phyloP scores from a whole-genome alignment of 2,329 filamentous ascomycete genomes.

The Clonostachys rosea region DNA sequence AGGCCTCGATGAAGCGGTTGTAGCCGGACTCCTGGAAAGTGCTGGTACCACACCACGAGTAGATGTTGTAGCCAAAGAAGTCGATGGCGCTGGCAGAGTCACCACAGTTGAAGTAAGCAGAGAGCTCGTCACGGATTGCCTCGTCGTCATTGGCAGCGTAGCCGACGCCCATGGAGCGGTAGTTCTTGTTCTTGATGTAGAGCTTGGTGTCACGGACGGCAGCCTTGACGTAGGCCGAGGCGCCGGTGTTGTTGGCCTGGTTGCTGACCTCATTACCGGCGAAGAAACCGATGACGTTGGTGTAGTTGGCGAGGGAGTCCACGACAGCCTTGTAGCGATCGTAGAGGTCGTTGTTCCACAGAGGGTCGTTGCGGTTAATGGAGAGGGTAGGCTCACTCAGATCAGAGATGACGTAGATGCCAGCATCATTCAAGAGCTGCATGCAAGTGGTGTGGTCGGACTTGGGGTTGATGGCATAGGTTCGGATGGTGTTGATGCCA shows the following conservation, averaged over 20 bases:
- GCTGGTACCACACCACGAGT: slow-evolving; percentile 95
- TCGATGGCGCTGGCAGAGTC: slow-evolving; percentile 64
- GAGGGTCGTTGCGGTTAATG: slow-evolving; percentile 76
- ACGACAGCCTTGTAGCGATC: slow-evolving; percentile 79
- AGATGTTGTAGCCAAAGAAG: slow-evolving; percentile 99
- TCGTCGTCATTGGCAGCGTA: slow-evolving; percentile 95
- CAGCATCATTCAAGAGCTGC: slow-evolving; percentile 72
- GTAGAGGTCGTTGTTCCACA: slow-evolving; percentile 77
- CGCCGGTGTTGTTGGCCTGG: slow-evolving; percentile 78
- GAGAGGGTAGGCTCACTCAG: slow-evolving; percentile 76
- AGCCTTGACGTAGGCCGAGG: slow-evolving; percentile 94
- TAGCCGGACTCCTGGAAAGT: slow-evolving; percentile 75
- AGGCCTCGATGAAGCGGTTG: slow-evolving; percentile 78
- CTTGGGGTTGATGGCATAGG: slow-evolving; percentile 84
- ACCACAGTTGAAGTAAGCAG: slow-evolving; percentile 94
- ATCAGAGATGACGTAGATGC: slow-evolving; percentile 95
- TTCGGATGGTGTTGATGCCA: slow-evolving; percentile 88
- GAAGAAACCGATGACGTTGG: slow-evolving; percentile 95
- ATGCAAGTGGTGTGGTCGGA: slow-evolving; percentile 81
- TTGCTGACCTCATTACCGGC: slow-evolving; percentile 97
- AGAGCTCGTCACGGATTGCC: slow-evolving; percentile 74
- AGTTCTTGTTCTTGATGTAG: slow-evolving; percentile 79
- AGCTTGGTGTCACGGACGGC: slow-evolving; percentile 94
- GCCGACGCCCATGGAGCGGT: slow-evolving; percentile 81
- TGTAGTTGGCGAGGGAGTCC: slow-evolving; percentile 75